Percentiles rank a stretch among this genome's conserved stretches.
phyloP scores from a whole-genome alignment of 768 basidiomycete species.

The Leccinum ochraceum region DNA sequence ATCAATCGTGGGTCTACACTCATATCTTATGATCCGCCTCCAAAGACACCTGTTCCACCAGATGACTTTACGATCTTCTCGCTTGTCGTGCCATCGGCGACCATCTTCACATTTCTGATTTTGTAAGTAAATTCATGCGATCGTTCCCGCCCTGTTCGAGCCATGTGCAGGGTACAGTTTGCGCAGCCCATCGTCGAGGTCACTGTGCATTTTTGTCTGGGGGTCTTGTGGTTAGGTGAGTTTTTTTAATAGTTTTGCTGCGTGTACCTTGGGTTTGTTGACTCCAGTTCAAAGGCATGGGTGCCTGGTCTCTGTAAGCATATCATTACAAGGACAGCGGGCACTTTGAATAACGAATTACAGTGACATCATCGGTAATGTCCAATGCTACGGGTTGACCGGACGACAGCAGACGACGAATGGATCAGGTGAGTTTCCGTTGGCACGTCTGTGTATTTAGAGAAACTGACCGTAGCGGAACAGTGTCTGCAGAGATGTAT shows the following conservation, averaged over 20 bases:
- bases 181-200: slow-evolving; percentile 68
- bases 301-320: slow-evolving; percentile 69
- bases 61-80: slow-evolving; percentile 74
- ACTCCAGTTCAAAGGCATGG: slow-evolving; percentile 55
- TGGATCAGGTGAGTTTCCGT: slow-evolving; percentile 49
- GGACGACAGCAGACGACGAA: slow-evolving; percentile 49
- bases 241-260: background rate
- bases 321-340: background rate
- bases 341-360: slow-evolving; percentile 6
- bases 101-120: slow-evolving; percentile 61
- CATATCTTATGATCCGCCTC: slow-evolving; percentile 3
- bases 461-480: slow-evolving; percentile 7
- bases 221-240: slow-evolving; percentile 71
- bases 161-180: slow-evolving; percentile 57
- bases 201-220: slow-evolving; percentile 51
- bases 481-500: slow-evolving; percentile 57
- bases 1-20: slow-evolving; percentile 52
- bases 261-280: background rate
- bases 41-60: slow-evolving; percentile 28
- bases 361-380: slow-evolving; percentile 69
- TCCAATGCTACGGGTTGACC: slow-evolving; percentile 57
- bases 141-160: background rate
- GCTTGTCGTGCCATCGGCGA: slow-evolving; percentile 62
- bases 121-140: slow-evolving; percentile 42
- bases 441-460: background rate